Base-by-base conservation (phyloP, 2,329 filamentous ascomycete genomes). In the Ilyonectria robusta region DNA sequence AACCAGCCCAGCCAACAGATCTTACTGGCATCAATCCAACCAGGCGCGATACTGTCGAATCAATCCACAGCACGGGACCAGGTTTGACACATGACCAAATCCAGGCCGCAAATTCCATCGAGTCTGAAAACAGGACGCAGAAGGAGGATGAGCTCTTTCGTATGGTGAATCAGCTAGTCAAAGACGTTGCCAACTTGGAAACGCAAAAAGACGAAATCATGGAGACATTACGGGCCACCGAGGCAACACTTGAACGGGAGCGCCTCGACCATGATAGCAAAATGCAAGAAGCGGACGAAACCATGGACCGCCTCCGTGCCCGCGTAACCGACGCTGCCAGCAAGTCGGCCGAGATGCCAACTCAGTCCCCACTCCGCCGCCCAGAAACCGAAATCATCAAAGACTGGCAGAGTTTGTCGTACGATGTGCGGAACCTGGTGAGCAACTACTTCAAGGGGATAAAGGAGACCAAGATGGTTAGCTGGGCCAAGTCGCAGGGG, bases 371-470 rank as follows among this genome's bases (percentile, higher is more conserved):
- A 2, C 64, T 66, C 19, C 40, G 23, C 51, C 70, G 51, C 3
- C 59, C 59, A 21, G 59, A 62, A 42, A 62, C 51, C 31, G 59
- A 62, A 31, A 44, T 62, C 17, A 31, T 57, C 2, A 62, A 57
- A 7, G 42, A 57, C 9, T 62, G 59, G 59, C 31, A 62, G 11
- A 42, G 17, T 21, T 15, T 57, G 10, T 23, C 44, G 4, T 62
- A 42, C 23, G 40, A 50, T 29, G 35, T 62, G 6, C 59, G 59
- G 5, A 62, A 62, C 44, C 29, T 62, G 8, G 59, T 62, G 11
- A 15, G 5, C 11, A 51, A 40, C 26, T n/a, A 62, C 40, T 62
- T 62, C 15, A 37, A 13, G 15, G 21, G 31, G 3, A 19, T 47
- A 15, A 48, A 47, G 29, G 50, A 48, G 5, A 40, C 11, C n/a